Base-by-base conservation (phyloP, 257 asterid genomes). In the Solanum clarkiae region DNA sequence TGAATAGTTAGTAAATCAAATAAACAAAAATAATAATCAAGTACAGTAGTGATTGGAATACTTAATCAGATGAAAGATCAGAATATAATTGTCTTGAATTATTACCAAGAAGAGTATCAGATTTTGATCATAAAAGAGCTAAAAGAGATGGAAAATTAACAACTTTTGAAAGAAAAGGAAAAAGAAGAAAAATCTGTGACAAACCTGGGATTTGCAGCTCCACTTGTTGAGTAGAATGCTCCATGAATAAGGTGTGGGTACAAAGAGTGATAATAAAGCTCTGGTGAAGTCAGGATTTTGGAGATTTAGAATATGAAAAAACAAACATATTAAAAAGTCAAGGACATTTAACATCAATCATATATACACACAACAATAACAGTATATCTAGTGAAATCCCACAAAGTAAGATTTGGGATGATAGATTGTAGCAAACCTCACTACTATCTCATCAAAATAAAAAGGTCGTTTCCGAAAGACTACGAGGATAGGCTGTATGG, bases 141-240 rank as follows among this genome's bases (percentile, higher is more conserved):
- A 20, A 72, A 12, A 72, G 12, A 1, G 1, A 44, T 12, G 80
- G 36, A 3, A 7, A 7, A 10, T 32, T 20, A 65, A 44, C 10
- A 12, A 72, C 7, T 72, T 44, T 44, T 74, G 81, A n/a, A 6
- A 47, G 4, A 11, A 6, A 3, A 8, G 5, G 44, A 42, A 47
- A 36, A 65, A 47, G 3, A 17, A 11, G 10, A 14, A 29, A 45
- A 83, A 12, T 10, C 26, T 72, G 15, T 54, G 57, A 16, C 84
- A 53, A 62, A 89, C 91, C 91, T 84, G 70, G 62, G 40, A 32
- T 81, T 49, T 89, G 90, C 57, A 87, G 90, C 49, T 85, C 89
- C 81, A 89, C 44, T 71, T 86, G 88, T 75, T 84, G 85, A 81
- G 51, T 40, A 32, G 63, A 80, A 26, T 10, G 2, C 29, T 72